A percentile compares a stretch with the other conserved stretches of the same genome.
Conservation (phyloP, 352 stramenopile genomes). For the Globisporangium camurandrum region DNA sequence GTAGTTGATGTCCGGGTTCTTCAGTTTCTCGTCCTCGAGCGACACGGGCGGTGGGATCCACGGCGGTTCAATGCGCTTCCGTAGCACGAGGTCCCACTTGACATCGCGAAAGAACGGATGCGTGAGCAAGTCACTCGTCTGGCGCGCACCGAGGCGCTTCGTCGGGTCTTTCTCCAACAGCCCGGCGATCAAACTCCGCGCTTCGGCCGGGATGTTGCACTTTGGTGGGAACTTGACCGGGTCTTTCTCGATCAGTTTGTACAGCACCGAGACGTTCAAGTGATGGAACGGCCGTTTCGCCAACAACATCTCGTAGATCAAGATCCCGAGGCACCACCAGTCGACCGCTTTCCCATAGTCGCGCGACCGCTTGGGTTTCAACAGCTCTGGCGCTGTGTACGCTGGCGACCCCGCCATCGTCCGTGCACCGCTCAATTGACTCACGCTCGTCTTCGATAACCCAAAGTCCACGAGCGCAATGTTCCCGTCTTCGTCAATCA, state of each 20-base stretch:
- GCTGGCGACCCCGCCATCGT: slow-evolving; percentile 81
- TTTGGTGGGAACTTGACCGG: slow-evolving; percentile 82
- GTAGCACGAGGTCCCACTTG: slow-evolving; percentile 74
- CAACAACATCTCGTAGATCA: slow-evolving; percentile 90
- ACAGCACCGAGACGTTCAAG: slow-evolving; percentile 85
- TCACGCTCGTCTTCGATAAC: slow-evolving; percentile 89
- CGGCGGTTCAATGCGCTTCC: slow-evolving; percentile 70
- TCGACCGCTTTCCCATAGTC: slow-evolving; percentile 85
- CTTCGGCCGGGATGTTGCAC: slow-evolving; percentile 54
- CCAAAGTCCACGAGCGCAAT: slow-evolving; percentile 94
- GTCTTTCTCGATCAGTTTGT: slow-evolving; percentile 88
- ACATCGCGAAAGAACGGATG: slow-evolving; percentile 81
- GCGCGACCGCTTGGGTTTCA: slow-evolving; percentile 78
- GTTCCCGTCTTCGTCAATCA: slow-evolving; percentile 91
- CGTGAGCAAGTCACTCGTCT: slow-evolving; percentile 75
- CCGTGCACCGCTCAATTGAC: slow-evolving; percentile 69
- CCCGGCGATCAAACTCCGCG: slow-evolving; percentile 64
- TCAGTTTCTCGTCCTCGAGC: slow-evolving; percentile 63
- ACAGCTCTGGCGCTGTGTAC: slow-evolving; percentile 74
- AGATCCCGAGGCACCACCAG: slow-evolving; percentile 85
- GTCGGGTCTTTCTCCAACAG: slow-evolving; percentile 81
- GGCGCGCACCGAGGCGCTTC: slow-evolving; percentile 72
- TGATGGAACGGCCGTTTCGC: slow-evolving; percentile 89
- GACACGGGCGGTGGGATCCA: slow-evolving; percentile 67
- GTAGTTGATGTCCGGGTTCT: slow-evolving; percentile 80